These are phyloP conservation scores for Leptographium flavum DNA, from an alignment of 2,329 filamentous ascomycete genomes.

Conservation along the genomic window DNA sequence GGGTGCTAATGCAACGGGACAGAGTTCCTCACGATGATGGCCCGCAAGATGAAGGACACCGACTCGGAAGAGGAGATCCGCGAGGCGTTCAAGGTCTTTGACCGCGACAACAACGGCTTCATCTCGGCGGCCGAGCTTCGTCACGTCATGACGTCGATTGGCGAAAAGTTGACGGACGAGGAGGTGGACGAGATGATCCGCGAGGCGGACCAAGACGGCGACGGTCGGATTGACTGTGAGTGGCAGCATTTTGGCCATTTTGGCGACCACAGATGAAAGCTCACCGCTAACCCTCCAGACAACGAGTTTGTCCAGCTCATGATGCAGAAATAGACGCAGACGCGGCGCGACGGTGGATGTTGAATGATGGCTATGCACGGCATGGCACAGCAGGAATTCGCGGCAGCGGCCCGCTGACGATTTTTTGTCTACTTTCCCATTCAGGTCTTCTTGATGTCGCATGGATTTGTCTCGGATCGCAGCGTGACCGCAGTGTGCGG, in stretches of 20 bases:
- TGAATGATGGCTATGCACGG: slow-evolving; percentile 1
- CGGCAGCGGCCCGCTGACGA: neutral
- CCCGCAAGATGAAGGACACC: slow-evolving; percentile 87
- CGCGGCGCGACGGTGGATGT: neutral
- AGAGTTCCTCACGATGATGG: slow-evolving; percentile 93
- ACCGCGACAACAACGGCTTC: slow-evolving; percentile 84
- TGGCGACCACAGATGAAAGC: too few relatives aligned
- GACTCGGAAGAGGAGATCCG: slow-evolving; percentile 85
- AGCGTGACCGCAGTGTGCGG: too few relatives aligned
- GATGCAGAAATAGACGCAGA: slow-evolving; percentile 69
- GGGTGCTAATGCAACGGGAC: slow-evolving; percentile 3
- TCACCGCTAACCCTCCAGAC: slow-evolving; percentile 34
- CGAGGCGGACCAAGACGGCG: slow-evolving; percentile 79
- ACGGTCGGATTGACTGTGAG: slow-evolving; percentile 79
- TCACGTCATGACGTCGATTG: slow-evolving; percentile 85
- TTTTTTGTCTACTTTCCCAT: slow-evolving; percentile 1
- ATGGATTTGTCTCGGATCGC: neutral
- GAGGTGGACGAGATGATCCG: slow-evolving; percentile 91
- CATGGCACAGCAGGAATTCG: slow-evolving; percentile 5
- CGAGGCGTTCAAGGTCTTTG: slow-evolving; percentile 80
- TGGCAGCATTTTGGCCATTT: slow-evolving; percentile 2
- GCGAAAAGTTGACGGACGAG: slow-evolving; percentile 80
- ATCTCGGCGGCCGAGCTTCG: slow-evolving; percentile 79
- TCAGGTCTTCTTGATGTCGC: slow-evolving; percentile 6
- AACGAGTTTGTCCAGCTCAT: slow-evolving; percentile 90